Conservation (phyloP, 768 basidiomycete genomes). For the Hemileccinum impolitum region DNA sequence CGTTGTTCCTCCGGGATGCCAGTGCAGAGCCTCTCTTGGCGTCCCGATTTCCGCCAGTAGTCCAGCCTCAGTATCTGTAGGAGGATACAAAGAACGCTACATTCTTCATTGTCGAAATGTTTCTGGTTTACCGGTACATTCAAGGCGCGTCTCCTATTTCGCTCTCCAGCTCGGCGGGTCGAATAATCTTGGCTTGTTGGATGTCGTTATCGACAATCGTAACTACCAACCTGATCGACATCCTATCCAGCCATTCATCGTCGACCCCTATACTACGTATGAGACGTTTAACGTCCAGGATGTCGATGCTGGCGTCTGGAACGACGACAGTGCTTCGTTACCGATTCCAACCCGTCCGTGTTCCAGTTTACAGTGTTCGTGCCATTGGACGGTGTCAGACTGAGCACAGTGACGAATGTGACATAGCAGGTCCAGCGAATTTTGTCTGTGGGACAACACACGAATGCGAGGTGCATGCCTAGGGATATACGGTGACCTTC, state of each 20-base stretch:
- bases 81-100: slow-evolving; percentile 31
- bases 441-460: slow-evolving; percentile 9
- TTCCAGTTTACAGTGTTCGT: no score
- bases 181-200: slow-evolving; percentile 9
- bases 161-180: slow-evolving; percentile 5
- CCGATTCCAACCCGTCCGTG: no score
- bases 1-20: slow-evolving; percentile 41
- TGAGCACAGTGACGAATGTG: no score
- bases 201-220: slow-evolving; percentile 33
- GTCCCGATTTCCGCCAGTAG: slow-evolving; percentile 44
- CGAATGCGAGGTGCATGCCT: slow-evolving; percentile 11
- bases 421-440: slow-evolving; percentile 4
- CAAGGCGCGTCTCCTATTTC: slow-evolving; percentile 33
- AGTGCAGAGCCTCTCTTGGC: slow-evolving; percentile 40
- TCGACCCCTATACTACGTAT: slow-evolving; percentile 4
- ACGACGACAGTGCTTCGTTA: slow-evolving; percentile 9
- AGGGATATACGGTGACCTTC: background rate
- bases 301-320: slow-evolving; percentile 25
- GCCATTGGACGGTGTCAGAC: no score
- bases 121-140: slow-evolving; percentile 35
- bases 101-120: slow-evolving; percentile 38
- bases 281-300: slow-evolving; percentile 8
- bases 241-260: slow-evolving; percentile 25
- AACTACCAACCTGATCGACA: background rate
- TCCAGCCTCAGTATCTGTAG: slow-evolving; percentile 47